phyloP scores from a whole-genome alignment of 192 early-diverging fungal genomes.

The Coemansia sp. region DNA sequence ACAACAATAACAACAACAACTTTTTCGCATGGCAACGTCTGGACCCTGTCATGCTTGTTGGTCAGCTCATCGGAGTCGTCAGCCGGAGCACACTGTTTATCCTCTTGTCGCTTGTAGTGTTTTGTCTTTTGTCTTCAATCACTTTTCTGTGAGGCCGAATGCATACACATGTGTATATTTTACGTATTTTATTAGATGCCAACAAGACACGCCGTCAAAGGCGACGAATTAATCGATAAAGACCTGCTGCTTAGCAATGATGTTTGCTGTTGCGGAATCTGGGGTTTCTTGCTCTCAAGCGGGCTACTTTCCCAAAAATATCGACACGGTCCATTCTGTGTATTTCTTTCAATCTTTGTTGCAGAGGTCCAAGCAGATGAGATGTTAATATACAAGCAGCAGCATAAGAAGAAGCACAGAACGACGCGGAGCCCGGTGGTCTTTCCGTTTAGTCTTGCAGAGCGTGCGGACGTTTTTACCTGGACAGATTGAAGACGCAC shows the following conservation, averaged over 20 bases:
- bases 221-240: no score
- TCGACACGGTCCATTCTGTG: no score
- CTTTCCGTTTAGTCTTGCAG: no score
- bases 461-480: no score
- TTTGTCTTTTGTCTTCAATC: constrained; percentile 17
- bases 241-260: no score
- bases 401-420: no score
- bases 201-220: not conserved
- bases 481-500: not conserved
- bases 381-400: no score
- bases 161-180: not conserved
- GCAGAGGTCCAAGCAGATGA: no score
- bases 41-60: constrained; percentile 13
- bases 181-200: not conserved
- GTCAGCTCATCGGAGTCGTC: constrained; percentile 10
- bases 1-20: constrained; percentile 4
- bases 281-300: no score
- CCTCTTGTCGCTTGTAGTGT: constrained; percentile 12
- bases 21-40: not conserved
- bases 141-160: constrained; percentile 8
- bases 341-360: no score
- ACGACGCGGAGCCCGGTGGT: no score
- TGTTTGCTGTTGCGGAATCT: no score
- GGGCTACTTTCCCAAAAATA: not conserved
- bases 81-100: constrained; percentile 25